These are phyloP conservation scores for Dothistroma pini DNA, from an alignment of 2,329 filamentous ascomycete species.

Conservation along the genomic window DNA sequence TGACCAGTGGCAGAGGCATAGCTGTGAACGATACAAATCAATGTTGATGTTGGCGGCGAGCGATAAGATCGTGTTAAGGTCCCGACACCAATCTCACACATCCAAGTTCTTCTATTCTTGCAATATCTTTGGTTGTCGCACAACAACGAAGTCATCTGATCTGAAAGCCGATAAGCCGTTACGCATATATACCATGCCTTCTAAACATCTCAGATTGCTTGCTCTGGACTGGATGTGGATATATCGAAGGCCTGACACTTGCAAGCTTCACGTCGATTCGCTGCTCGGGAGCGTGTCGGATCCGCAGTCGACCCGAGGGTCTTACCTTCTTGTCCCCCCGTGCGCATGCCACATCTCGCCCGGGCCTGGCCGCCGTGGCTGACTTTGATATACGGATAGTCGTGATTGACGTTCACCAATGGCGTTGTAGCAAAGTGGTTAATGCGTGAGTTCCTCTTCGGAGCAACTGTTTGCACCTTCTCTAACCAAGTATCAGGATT, in stretches of 20 bases:
- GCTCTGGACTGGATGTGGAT: too few relatives aligned
- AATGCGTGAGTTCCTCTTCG: constrained; percentile 20
- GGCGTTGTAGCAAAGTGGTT: constrained; percentile 20
- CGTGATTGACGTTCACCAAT: background rate
- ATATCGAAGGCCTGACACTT: too few relatives aligned
- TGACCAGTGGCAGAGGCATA: constrained; percentile 46
- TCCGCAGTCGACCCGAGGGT: too few relatives aligned
- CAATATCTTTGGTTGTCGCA: too few relatives aligned
- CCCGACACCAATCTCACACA: too few relatives aligned
- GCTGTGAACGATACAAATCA: background rate
- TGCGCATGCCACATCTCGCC: background rate
- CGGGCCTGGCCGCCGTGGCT: background rate
- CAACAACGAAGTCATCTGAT: too few relatives aligned
- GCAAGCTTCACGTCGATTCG: background rate
- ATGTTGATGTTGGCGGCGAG: background rate
- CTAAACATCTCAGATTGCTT: too few relatives aligned
- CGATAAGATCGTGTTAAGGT: background rate
- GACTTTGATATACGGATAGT: background rate
- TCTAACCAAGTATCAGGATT: constrained; percentile 15
- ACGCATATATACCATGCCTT: too few relatives aligned
- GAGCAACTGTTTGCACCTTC: background rate
- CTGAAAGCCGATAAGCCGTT: too few relatives aligned
- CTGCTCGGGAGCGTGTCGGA: too few relatives aligned
- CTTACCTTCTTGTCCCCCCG: background rate
- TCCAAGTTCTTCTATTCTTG: too few relatives aligned